A percentile compares a stretch with the other conserved stretches of the same genome.
These are phyloP conservation scores for Gaillardinia entomophila DNA, from an alignment of 805 yeast genomes.

Conservation along the genomic window DNA sequence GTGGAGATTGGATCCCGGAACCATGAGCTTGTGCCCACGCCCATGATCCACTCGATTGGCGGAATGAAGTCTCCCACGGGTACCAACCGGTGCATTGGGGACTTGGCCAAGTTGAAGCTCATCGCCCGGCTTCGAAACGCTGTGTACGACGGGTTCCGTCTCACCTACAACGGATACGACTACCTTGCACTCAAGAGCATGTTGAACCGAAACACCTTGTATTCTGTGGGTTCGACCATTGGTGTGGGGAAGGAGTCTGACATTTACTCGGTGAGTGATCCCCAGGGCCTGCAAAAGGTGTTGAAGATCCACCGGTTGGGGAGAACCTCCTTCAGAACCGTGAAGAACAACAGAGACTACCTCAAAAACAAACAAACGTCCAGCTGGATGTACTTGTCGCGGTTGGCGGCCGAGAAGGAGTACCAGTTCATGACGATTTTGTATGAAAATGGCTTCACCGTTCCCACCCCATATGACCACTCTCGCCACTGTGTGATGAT, in stretches of 20 bases:
- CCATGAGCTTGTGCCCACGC: slow-evolving; percentile 93
- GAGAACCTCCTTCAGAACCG: slow-evolving; percentile 86
- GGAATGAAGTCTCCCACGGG: slow-evolving; percentile 71
- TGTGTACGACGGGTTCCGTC: slow-evolving; percentile 88
- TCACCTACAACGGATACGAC: slow-evolving; percentile 88
- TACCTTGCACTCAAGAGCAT: slow-evolving; percentile 84
- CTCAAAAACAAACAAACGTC: slow-evolving; percentile 66
- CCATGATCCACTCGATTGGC: slow-evolving; percentile 73
- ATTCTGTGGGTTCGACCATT: slow-evolving; percentile 77
- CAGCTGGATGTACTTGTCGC: slow-evolving; percentile 89
- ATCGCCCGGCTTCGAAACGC: slow-evolving; percentile 81
- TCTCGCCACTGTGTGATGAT: slow-evolving; percentile 90
- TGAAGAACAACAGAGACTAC: slow-evolving; percentile 91
- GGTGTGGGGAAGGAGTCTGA: slow-evolving; percentile 99
- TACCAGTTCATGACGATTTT: slow-evolving; percentile 80
- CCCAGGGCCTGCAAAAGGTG: slow-evolving; percentile 58
- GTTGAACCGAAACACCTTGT: slow-evolving; percentile 65
- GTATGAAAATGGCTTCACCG: slow-evolving; percentile 68
- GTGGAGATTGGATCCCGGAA: slow-evolving; percentile 86
- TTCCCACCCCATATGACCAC: slow-evolving; percentile 84
- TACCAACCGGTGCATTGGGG: slow-evolving; percentile 73
- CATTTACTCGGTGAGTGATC: slow-evolving; percentile 75
- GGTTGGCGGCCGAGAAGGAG: slow-evolving; percentile 90
- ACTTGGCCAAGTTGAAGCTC: slow-evolving; percentile 79
- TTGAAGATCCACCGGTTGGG: slow-evolving; percentile 91